Base-by-base conservation (phyloP, 768 basidiomycete genomes). In the Auricularia cornea region DNA sequence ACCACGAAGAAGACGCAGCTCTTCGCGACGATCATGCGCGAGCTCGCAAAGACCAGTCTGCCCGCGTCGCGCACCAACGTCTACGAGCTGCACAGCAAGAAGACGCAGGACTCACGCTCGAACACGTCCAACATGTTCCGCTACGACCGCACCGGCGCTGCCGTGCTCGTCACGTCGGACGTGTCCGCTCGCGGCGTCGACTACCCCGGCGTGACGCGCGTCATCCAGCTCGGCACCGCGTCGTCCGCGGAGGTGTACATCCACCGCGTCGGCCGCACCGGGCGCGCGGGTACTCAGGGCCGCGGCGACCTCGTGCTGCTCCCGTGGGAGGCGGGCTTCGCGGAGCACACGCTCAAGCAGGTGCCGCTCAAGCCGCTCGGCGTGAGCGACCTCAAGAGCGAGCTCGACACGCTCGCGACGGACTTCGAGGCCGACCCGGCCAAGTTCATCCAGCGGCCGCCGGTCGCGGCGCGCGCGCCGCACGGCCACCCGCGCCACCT, bases 191-290 rank as follows among this genome's bases (percentile, higher is more conserved):
- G 92, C 63, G 92, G 92, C 18, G 83, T 95, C 54, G 92, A 96
- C 72, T 96, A 95, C 72, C 92, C 92, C 8, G 85, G 83, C 23
- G 90, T 94, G 26, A 92, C 91, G 0, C 86, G 94, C 41, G 89
- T 95, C 65, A 89, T 98, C 66, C 97, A 98, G 72, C 79, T 99
- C 60, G 94, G 96, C 92, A 94, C 68, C 88, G 94, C 63, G 84
- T 96, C 52, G 90, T 91, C 3, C 82, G 93, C 62, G n/a, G n/a
- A n/a, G n/a, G n/a, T n/a, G n/a, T n/a, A n/a, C n/a, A n/a, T n/a
- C n/a, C n/a, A n/a, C n/a, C n/a, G n/a, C n/a, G 84, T 96, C 52
- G 90, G 91, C 3, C 82, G 93, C 62, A 92, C 94, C 0, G 92
- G 90, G 26, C 85, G 93, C 67, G 89, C 84, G 2, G 72, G 74